Evolutionary conservation across 2,329 filamentous ascomycete species (phyloP), one percentile per base, ranked within the genome.

Genomic region (Colletotrichum limetticola): DNA sequence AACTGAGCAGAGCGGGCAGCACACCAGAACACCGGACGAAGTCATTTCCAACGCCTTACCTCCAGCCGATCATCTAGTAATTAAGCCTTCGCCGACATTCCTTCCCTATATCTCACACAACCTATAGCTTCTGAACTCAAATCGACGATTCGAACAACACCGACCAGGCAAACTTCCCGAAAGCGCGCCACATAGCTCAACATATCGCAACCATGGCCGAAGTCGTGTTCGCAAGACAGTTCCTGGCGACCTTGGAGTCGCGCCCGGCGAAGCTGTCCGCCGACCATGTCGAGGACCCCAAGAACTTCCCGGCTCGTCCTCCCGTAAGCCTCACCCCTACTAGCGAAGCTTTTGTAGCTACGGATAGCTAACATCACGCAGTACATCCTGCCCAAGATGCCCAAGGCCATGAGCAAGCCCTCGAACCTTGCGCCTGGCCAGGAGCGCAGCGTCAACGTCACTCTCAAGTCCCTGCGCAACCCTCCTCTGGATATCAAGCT

Each of bases 201-300:
- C 42, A 52, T 32, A 74, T 65, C 76, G 72, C 75, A 79, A 81
- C 73, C 76, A 95, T 95, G 93, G 88, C 93, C n/a, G 95, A 98
- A 88, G 84, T 95, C 74, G 86, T 91, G 63, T 98, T 98, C 82
- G 93, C 95, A 77, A 95, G 93, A 83, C 88, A 91, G 37, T 98
- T 97, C 83, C 91, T 99, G 77, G 87, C 91, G 65, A 89, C 91
- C 26, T 90, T 98, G 75, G 95, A 97, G 83, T 90, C 91, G 74
- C 91, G 92, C 62, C 93, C 95, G 8, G 83, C 91, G 78, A 97
- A 95, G 86, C 90, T 98, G 75, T 91, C 93, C n/a, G 87, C 94
- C 76, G 95, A 98, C 82, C 93, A 98, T 90, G 92, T 97, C 82
- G 94, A 96, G 83, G 94, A 98, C 80, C 91, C 94, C 62, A 92